Conservation (phyloP, 495 filamentous ascomycete genomes). For the Lasiosphaeria hispida region DNA sequence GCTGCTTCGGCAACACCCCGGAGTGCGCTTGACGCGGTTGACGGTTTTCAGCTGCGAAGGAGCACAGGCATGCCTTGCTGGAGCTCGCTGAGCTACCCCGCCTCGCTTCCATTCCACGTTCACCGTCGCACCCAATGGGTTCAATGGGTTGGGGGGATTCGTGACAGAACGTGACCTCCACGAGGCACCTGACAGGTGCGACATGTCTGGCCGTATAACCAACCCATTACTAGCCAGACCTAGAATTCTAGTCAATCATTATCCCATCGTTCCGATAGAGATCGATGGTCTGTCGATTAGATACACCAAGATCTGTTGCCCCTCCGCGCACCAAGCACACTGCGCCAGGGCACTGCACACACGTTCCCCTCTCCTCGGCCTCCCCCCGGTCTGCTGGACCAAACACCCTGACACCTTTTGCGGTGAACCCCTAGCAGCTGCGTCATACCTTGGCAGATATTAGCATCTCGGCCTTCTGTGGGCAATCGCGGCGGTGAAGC, state of each 20-base stretch:
- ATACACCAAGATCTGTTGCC: no score
- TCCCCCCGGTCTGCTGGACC: no score
- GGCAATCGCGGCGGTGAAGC: conserved; percentile 5
- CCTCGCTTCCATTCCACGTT: conserved; percentile 5
- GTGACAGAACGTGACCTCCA: conserved; percentile 20
- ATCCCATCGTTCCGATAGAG: no score
- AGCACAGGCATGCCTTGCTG: no score
- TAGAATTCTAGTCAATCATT: no score
- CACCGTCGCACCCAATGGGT: neutral
- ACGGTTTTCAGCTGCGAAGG: neutral
- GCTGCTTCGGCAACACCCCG: neutral
- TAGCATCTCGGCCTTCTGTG: neutral
- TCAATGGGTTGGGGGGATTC: conserved; percentile 16
- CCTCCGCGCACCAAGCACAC: no score
- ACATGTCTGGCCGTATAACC: conserved; percentile 9
- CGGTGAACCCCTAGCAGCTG: conserved; percentile 8
- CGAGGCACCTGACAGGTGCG: conserved; percentile 22
- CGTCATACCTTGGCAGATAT: conserved; percentile 3
- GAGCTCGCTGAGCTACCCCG: conserved; percentile 7
- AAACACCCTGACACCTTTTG: neutral
- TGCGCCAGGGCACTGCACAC: no score
- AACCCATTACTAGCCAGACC: no score
- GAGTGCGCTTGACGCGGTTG: neutral
- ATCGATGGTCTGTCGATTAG: no score
- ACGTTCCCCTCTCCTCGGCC: no score